Conservation (phyloP, 1,284 basidiomycete species). For the Peniophora sp. region DNA sequence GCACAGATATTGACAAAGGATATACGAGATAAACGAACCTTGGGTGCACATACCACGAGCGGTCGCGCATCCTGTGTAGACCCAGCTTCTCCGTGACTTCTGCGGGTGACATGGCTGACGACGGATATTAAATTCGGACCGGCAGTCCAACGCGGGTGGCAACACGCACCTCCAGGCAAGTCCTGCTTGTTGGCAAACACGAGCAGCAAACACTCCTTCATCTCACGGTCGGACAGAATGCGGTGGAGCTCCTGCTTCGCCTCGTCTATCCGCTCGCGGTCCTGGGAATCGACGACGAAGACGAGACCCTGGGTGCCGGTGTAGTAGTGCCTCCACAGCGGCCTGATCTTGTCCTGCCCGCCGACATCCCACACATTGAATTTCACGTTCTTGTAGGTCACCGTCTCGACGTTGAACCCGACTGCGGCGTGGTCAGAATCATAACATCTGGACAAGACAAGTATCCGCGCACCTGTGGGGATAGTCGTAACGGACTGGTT, state of each 20-base stretch:
- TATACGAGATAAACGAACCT: constrained; percentile 47
- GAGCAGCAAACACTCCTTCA: constrained; percentile 94
- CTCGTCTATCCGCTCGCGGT: constrained; percentile 93
- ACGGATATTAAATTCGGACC: not conserved
- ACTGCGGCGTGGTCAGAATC: constrained; percentile 32
- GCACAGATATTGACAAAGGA: constrained; percentile 3
- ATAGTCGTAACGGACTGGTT: constrained; percentile 99
- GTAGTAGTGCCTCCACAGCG: constrained; percentile 97
- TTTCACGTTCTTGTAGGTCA: constrained; percentile 99
- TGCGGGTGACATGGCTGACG: constrained; percentile 93
- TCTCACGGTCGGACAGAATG: constrained; percentile 95
- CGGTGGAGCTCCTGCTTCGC: constrained; percentile 94
- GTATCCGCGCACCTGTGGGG: constrained; percentile 82
- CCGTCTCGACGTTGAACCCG: constrained; percentile 99
- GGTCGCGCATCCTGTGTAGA: constrained; percentile 90
- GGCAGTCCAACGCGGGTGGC: constrained; percentile 1
- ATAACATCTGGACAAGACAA: constrained; percentile 6
- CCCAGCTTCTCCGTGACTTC: constrained; percentile 98
- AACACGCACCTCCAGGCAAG: constrained; percentile 80
- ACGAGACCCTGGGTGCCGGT: constrained; percentile 99
- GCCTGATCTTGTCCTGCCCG: constrained; percentile 97
- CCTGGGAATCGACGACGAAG: constrained; percentile 88
- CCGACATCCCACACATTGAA: constrained; percentile 99
- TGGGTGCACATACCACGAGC: constrained; percentile 98
- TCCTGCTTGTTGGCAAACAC: constrained; percentile 99